Evolutionary conservation across 345 rosid genomes (phyloP), one percentile per base, ranked within the genome.

Genomic region (Salix caprea): DNA sequence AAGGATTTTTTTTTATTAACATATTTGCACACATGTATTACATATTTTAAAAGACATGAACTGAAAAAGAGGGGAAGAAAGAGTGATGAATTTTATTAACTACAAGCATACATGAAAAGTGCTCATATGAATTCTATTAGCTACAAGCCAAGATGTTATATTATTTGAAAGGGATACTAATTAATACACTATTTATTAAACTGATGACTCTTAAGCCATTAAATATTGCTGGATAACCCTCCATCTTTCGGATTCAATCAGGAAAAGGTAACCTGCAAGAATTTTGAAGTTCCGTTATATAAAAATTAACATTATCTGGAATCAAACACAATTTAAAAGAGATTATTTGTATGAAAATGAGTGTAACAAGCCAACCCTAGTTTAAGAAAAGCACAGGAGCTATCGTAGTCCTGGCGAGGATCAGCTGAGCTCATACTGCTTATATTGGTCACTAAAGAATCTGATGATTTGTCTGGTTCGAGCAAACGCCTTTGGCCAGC

Each of bases 341-440:
- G 19, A 65, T 2, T 32, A 9, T 19, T 14, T 19, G 62, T 39
- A 62, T 24, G 70, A 11, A 21, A 46, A 30, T 56, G 26, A 56
- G 32, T 15, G 48, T 7, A 50, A 72, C 10, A 28, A 46, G 40
- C 81, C 40, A 46, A 86, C 87, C 87, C 85, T 78, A 86, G 67
- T 73, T 65, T 81, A 54, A 86, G 86, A 21, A 70, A 84, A 67
- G 76, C 40, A 12, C 73, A 75, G 6, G 66, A 68, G 36, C 48
- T 62, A 28, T 80, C 74, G 48, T 1, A 34, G 32, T 74, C 80
- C 44, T 58, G 78, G 66, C 74, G 34, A 70, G 46, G 74, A 80
- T 80, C 69, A 16, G 74, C 70, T 24, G 78, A 73, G 73, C 69
- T 78, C 50, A 13, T 13, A 11, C 62, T 56, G 74, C 71, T 39